Evolutionary conservation across 352 stramenopile species (phyloP), one percentile per base, ranked within the genome.

Genomic region (Blastocystis sp.): DNA sequence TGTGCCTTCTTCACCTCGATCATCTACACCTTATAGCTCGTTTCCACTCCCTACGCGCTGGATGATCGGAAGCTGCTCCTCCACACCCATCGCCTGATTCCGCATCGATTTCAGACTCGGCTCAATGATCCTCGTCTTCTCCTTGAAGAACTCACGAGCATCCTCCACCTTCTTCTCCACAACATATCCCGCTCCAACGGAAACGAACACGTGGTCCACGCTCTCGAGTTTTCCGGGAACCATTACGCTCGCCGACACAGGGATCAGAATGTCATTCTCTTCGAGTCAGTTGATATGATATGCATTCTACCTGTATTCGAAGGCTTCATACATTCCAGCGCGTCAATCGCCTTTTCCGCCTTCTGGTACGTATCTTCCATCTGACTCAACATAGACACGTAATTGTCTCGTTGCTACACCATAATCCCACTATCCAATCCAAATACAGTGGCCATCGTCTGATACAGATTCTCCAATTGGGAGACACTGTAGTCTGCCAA

Each of bases 351-450:
- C 49, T 78, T 57, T 42, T 78, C 67, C 7, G 67, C 67, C 67
- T 78, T 78, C 16, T 78, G 36, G n/a, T 63, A 57, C 27, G 67
- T 78, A 78, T 78, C 67, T 78, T 78, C n/a, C 67, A 78, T 78
- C 34, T 38, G 49, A 8, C n/a, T 78, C 7, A 78, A 34, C 67
- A 78, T 78, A 18, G 42, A 59, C 36, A 78, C 24, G 7, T 32
- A n/a, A 18, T 61, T 38, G 3, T 78, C 67, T 42, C 67, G 38
- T 34, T 59, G 9, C 67, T 78, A 78, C 29, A 29, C 34, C 16
- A 9, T 38, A 63, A 14, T 14, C 9, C 3, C 27, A 24, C 7
- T 21, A 54, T 8, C 7, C 24, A 63, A 78, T 24, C 11, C 21
- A 57, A 61, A 4, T 78, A 78, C 67, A 61, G n/a, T 34, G 49